These are phyloP conservation scores for Grigorovia yakushimaensis DNA, from an alignment of 805 yeast species.

Conservation along the genomic window DNA sequence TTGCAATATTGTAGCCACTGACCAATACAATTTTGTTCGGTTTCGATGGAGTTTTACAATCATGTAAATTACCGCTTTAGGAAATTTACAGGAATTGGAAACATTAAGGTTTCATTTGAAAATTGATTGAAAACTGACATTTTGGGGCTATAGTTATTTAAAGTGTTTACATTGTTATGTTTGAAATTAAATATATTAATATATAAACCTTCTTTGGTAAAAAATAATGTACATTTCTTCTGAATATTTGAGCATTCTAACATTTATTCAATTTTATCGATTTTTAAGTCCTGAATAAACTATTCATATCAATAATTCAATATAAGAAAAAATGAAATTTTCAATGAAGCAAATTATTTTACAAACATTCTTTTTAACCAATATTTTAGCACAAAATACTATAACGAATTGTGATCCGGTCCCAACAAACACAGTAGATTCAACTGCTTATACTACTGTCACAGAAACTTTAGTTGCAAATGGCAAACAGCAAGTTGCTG, in stretches of 20 bases:
- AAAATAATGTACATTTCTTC: too few relatives aligned
- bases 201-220: not conserved
- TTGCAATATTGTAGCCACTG: too few relatives aligned
- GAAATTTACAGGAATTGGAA: conserved; percentile 2
- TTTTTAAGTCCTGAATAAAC: too few relatives aligned
- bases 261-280: too few relatives aligned
- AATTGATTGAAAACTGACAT: not conserved
- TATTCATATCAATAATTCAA: too few relatives aligned
- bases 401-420: conserved; percentile 12
- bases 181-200: not conserved
- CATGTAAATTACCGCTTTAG: conserved; percentile 3
- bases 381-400: not conserved
- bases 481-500: conserved; percentile 13
- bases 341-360: not conserved
- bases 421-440: conserved; percentile 17
- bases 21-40: too few relatives aligned
- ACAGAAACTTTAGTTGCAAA: conserved; percentile 11
- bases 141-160: not conserved
- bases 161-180: too few relatives aligned
- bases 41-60: not conserved
- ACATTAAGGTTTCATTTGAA: not conserved
- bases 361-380: not conserved
- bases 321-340: conserved; percentile 2
- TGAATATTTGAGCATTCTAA: too few relatives aligned
- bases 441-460: conserved; percentile 18